These are phyloP conservation scores for Boletus semigastroideus DNA, from an alignment of 1,284 basidiomycete species.

Conservation along the genomic window DNA sequence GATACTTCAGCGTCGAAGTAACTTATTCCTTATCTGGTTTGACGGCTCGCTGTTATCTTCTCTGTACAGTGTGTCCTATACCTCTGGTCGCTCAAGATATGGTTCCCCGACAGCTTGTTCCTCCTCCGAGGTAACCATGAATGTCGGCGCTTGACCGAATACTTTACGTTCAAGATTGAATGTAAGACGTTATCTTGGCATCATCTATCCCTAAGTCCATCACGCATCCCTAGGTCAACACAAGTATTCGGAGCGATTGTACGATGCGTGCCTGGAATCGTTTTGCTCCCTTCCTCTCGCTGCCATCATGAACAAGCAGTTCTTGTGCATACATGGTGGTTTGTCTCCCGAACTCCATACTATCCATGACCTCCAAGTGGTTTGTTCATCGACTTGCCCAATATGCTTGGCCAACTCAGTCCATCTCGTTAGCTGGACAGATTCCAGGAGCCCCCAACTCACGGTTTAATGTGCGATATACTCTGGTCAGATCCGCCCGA, in stretches of 20 bases:
- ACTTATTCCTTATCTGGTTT: constrained; percentile 18
- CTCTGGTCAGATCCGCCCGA: constrained; percentile 95
- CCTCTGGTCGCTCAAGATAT: constrained; percentile 87
- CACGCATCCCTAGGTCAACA: constrained; percentile 64
- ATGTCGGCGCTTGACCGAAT: constrained; percentile 84
- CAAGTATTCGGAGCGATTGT: constrained; percentile 88
- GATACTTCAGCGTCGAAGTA: constrained; percentile 90
- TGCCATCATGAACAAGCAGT: constrained; percentile 96
- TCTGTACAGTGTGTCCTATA: constrained; percentile 78
- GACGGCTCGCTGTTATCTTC: constrained; percentile 3
- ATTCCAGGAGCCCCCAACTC: constrained; percentile 91
- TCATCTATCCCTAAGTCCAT: constrained; percentile 27
- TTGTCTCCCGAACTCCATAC: constrained; percentile 89
- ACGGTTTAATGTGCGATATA: constrained; percentile 93
- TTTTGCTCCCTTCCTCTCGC: constrained; percentile 92
- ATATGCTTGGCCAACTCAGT: not conserved
- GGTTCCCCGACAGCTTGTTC: constrained; percentile 88
- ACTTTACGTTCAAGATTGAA: constrained; percentile 88
- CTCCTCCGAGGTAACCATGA: constrained; percentile 91
- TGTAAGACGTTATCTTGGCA: constrained; percentile 43
- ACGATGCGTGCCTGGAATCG: constrained; percentile 89
- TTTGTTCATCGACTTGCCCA: constrained; percentile 1
- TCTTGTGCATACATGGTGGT: constrained; percentile 93
- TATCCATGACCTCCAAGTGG: constrained; percentile 61
- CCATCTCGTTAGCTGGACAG: constrained; percentile 69